A percentile compares a stretch with the other conserved stretches of the same genome.
phyloP scores from a whole-genome alignment of 345 rosid genomes.

The Pugionium cornutum region DNA sequence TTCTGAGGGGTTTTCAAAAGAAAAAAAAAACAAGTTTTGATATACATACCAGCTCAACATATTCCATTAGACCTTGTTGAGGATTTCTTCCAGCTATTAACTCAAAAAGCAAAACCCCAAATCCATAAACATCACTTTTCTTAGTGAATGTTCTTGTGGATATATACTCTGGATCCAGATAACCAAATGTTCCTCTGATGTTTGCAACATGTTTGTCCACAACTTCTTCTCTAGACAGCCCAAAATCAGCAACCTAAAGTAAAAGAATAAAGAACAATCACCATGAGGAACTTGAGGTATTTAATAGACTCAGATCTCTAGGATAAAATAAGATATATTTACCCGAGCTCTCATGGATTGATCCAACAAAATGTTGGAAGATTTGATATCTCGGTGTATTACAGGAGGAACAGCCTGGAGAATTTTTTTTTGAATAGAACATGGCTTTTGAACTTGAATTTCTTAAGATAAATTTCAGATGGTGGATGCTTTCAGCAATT shows the following conservation, averaged over 20 bases:
- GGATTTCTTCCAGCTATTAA: slow-evolving; percentile 95
- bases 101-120: slow-evolving; percentile 92
- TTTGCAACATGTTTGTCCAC: slow-evolving; percentile 75
- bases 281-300: slow-evolving; percentile 8
- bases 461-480: slow-evolving; percentile 7
- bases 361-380: slow-evolving; percentile 94
- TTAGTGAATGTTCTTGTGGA: slow-evolving; percentile 82
- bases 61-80: slow-evolving; percentile 94
- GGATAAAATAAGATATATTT: slow-evolving; percentile 27
- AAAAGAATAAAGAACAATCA: not conserved
- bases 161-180: slow-evolving; percentile 95
- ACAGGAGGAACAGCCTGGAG: slow-evolving; percentile 97
- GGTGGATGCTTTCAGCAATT: not conserved
- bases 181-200: slow-evolving; percentile 90
- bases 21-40: too few relatives aligned
- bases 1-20: too few relatives aligned
- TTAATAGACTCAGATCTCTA: not conserved
- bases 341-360: slow-evolving; percentile 97
- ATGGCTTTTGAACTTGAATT: slow-evolving; percentile 1
- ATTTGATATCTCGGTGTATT: slow-evolving; percentile 91
- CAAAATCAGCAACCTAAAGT: slow-evolving; percentile 91
- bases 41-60: slow-evolving; percentile 72
- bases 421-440: not conserved
- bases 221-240: slow-evolving; percentile 97
- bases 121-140: slow-evolving; percentile 97